Evolutionary conservation across 2,329 filamentous ascomycete species (phyloP), one percentile per base, ranked within the genome.

Genomic region (Botrytis sinoallii): DNA sequence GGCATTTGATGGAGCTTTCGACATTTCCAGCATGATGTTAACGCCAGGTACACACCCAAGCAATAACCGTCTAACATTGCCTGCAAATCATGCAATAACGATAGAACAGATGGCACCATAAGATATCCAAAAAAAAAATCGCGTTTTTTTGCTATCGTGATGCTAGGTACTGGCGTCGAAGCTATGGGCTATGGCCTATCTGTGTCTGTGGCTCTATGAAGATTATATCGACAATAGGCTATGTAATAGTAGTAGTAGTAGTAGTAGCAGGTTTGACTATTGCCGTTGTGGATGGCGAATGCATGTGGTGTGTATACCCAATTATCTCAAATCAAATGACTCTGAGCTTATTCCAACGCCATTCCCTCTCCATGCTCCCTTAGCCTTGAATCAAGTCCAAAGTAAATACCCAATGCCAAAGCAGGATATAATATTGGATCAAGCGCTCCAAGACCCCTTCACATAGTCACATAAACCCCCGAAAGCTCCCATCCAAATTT

Each of bases 141-240:
- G 83, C 84, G 82, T 85, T 83, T 85, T 91, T 88, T 91, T 55
- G 90, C 91, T 92, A 93, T 90, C 90, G 88, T 90, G 88, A 89
- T 89, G 89, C 90, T 92, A 92, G 88, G 88, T 89, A 88, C 87
- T 89, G 85, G 85, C 85, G 84, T 86, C 83, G 85, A 86, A 86
- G 74, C 75, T 72, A 76, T 84, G 84, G 85, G 85, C 84, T 87
- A 87, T 85, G 86, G 85, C 85, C 83, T 80, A 79, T 79, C 82
- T 79, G 77, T 76, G 75, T 76, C 76, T 79, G 79, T 85, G 86
- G 88, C 85, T 88, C 88, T 90, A 90, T 89, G 85, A 89, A 89
- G 86, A 88, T 88, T 84, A 87, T 89, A 88, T 89, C 87, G 87
- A 89, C 86, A 89, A 86, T 85, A 87, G 87, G 88, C 86, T 90